Conservation (phyloP, 306 rosid genomes). For the Cucumis sativus region DNA sequence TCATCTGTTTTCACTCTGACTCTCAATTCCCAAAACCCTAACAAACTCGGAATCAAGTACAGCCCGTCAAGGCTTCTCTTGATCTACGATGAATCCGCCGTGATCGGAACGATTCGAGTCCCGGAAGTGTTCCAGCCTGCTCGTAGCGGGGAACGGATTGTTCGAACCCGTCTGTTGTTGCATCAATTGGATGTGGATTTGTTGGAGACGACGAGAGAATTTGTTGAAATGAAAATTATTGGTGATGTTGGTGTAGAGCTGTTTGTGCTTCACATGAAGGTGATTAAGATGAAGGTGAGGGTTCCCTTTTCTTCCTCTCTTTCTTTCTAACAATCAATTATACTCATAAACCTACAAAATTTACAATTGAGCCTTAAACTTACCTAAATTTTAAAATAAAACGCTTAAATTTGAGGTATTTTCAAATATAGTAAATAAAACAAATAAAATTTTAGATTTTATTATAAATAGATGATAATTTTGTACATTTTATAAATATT, state of each 20-base stretch:
- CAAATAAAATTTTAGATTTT: too few relatives aligned
- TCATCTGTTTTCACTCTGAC: slow-evolving; percentile 6
- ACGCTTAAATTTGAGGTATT: too few relatives aligned
- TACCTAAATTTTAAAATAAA: too few relatives aligned
- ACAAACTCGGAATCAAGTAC: background rate
- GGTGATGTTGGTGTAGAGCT: slow-evolving; percentile 2
- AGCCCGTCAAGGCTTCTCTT: background rate
- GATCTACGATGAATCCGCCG: background rate
- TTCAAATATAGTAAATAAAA: too few relatives aligned
- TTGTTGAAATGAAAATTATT: background rate
- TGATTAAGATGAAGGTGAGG: background rate
- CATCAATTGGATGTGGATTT: background rate
- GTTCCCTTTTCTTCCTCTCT: too few relatives aligned
- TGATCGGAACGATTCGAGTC: slow-evolving; percentile 1
- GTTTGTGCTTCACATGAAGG: background rate
- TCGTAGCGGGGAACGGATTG: background rate
- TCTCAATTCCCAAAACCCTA: slow-evolving; percentile 2
- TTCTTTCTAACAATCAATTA: too few relatives aligned
- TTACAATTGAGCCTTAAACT: too few relatives aligned
- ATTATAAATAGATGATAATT: too few relatives aligned
- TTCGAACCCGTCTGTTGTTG: background rate
- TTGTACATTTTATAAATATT: too few relatives aligned
- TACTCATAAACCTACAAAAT: too few relatives aligned
- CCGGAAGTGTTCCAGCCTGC: background rate
- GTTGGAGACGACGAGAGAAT: background rate